Percentiles rank a stretch among this genome's conserved stretches.
Evolutionary conservation across 176 grass and related monocot genomes (phyloP).

Genomic region (Aegilops tauschii): DNA sequence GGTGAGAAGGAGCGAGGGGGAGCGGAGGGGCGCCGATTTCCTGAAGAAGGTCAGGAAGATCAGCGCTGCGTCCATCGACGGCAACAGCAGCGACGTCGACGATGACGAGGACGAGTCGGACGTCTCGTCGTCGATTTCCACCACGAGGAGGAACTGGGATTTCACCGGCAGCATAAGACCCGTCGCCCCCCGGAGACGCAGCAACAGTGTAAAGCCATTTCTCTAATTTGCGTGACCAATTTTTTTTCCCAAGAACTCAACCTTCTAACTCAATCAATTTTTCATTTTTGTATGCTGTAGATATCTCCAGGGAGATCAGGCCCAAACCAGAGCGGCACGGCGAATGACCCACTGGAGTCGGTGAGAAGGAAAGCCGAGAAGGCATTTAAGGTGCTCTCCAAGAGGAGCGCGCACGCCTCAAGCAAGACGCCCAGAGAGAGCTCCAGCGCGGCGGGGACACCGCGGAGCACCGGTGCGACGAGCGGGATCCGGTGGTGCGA

Average conservation of each 20-base stretch:
- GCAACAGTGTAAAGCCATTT: slow-evolving; percentile 51
- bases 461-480: not conserved
- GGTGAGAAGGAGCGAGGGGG: slow-evolving; percentile 29
- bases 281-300: slow-evolving; percentile 20
- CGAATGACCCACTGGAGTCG: slow-evolving; percentile 36
- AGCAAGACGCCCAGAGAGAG: slow-evolving; percentile 41
- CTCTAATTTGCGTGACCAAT: not conserved
- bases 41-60: slow-evolving; percentile 51
- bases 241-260: not conserved
- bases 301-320: slow-evolving; percentile 57
- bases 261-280: not conserved
- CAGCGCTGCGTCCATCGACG: slow-evolving; percentile 39
- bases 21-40: slow-evolving; percentile 29
- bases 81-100: slow-evolving; percentile 44
- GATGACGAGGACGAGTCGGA: slow-evolving; percentile 67
- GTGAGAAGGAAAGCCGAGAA: slow-evolving; percentile 64
- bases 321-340: slow-evolving; percentile 5
- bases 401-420: slow-evolving; percentile 32
- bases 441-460: not conserved
- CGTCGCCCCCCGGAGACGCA: slow-evolving; percentile 31
- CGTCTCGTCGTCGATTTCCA: slow-evolving; percentile 46
- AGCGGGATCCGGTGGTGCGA: slow-evolving; percentile 58
- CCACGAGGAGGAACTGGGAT: slow-evolving; percentile 77
- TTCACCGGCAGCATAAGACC: slow-evolving; percentile 42
- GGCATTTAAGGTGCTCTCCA: slow-evolving; percentile 63